These are phyloP conservation scores for Hericium coralloides DNA, from an alignment of 768 basidiomycete genomes.

Conservation along the genomic window DNA sequence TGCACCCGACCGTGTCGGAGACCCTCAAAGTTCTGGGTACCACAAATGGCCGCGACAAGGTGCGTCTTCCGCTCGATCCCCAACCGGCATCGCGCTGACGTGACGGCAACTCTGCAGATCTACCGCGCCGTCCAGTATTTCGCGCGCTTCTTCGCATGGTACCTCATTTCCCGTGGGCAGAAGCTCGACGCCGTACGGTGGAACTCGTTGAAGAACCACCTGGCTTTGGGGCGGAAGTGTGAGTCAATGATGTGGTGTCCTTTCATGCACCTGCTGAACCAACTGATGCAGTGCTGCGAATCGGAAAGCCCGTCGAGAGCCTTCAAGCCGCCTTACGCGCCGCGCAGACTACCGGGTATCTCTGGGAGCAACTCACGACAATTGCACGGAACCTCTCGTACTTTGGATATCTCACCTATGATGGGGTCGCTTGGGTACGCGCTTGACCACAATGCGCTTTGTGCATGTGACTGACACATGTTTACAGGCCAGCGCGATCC, in stretches of 20 bases:
- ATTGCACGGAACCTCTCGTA: constrained; percentile 82
- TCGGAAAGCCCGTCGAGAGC: constrained; percentile 93
- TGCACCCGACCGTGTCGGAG: constrained; percentile 77
- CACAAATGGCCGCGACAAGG: constrained; percentile 90
- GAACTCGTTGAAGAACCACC: constrained; percentile 77
- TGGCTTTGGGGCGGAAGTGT: constrained; percentile 85
- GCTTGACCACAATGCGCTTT: neutral
- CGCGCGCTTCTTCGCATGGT: constrained; percentile 83
- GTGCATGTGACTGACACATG: neutral
- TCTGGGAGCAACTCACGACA: constrained; percentile 67
- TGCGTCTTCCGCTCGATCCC: constrained; percentile 18
- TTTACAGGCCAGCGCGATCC: constrained; percentile 53
- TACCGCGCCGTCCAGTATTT: constrained; percentile 91
- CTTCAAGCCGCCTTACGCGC: constrained; percentile 82
- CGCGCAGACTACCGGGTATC: constrained; percentile 40
- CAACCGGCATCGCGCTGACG: neutral
- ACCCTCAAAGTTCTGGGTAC: constrained; percentile 70
- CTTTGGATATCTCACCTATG: constrained; percentile 79
- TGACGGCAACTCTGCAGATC: constrained; percentile 33
- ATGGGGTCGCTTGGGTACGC: constrained; percentile 80
- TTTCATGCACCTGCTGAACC: neutral
- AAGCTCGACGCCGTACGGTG: constrained; percentile 67
- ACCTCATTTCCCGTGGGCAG: constrained; percentile 57
- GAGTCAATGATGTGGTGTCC: neutral
- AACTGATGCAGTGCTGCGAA: constrained; percentile 69